phyloP scores from a whole-genome alignment of 2,329 filamentous ascomycete genomes.

The Phoma sp. region DNA sequence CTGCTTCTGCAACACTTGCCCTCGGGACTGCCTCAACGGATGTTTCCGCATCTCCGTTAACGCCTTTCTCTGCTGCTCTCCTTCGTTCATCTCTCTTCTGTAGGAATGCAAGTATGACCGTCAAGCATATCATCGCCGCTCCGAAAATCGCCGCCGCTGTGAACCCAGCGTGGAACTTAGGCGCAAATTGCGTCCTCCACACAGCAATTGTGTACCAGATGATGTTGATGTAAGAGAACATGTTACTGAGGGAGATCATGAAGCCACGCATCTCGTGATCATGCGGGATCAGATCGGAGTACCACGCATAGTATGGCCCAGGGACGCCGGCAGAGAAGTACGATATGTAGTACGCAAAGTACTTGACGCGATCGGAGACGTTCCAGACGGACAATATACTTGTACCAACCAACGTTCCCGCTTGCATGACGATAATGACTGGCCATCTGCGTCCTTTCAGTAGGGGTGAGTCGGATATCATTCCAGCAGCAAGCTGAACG shows the following conservation, averaged over 20 bases:
- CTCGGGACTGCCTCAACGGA: neutral
- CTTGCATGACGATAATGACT: slow-evolving; percentile 50
- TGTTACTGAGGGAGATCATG: slow-evolving; percentile 31
- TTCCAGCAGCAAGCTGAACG: slow-evolving; percentile 53
- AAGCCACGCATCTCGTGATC: slow-evolving; percentile 37
- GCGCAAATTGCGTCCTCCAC: slow-evolving; percentile 30
- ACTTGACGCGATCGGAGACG: slow-evolving; percentile 54
- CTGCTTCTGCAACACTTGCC: slow-evolving; percentile 11
- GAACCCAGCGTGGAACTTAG: slow-evolving; percentile 31
- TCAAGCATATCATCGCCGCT: slow-evolving; percentile 28
- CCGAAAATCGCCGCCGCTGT: slow-evolving; percentile 26
- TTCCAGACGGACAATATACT: slow-evolving; percentile 54
- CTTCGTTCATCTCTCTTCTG: slow-evolving; percentile 25
- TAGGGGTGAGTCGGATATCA: slow-evolving; percentile 33
- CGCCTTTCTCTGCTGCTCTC: slow-evolving; percentile 10
- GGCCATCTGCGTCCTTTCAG: slow-evolving; percentile 38
- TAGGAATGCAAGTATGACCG: slow-evolving; percentile 19
- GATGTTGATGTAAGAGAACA: slow-evolving; percentile 31
- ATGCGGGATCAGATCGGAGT: slow-evolving; percentile 32
- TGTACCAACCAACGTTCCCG: slow-evolving; percentile 48
- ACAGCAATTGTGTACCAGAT: slow-evolving; percentile 29
- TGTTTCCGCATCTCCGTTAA: slow-evolving; percentile 16
- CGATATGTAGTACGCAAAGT: slow-evolving; percentile 33
- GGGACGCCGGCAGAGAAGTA: slow-evolving; percentile 31
- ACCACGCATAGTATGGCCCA: slow-evolving; percentile 36